Evolutionary conservation across 805 yeast genomes (phyloP).

Genomic region (Zygosaccharomyces siamensis): DNA sequence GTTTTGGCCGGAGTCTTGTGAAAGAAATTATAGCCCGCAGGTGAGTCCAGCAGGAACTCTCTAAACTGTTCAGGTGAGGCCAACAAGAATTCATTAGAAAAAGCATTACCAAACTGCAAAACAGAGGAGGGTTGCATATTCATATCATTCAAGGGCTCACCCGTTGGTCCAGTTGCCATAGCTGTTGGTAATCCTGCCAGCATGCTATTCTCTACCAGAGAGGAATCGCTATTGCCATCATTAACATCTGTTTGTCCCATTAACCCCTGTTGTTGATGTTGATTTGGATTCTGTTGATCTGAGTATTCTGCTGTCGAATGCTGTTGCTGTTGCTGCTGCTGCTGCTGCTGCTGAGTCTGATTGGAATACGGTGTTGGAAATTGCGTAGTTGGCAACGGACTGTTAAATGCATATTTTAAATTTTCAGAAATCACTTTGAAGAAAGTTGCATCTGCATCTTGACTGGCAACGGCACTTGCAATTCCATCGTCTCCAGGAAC

Average conservation of each 20-base stretch:
- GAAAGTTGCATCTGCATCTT: constrained; percentile 27
- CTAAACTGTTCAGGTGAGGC: constrained; percentile 35
- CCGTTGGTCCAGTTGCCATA: constrained; percentile 8
- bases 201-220: constrained; percentile 28
- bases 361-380: constrained; percentile 35
- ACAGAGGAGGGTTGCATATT: constrained; percentile 35
- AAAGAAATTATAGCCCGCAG: constrained; percentile 30
- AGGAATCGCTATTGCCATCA: constrained; percentile 20
- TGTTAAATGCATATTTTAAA: constrained; percentile 29
- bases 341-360: constrained; percentile 15
- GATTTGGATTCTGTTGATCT: background rate
- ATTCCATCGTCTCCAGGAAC: constrained; percentile 13
- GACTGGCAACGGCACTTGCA: constrained; percentile 7
- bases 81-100: constrained; percentile 31
- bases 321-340: constrained; percentile 7
- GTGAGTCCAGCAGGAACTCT: constrained; percentile 34
- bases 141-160: constrained; percentile 28
- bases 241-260: background rate
- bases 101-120: constrained; percentile 23
- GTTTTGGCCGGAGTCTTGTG: constrained; percentile 21
- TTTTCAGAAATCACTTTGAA: constrained; percentile 29
- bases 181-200: constrained; percentile 14
- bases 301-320: background rate
- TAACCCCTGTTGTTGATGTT: background rate
- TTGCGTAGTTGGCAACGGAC: constrained; percentile 33